Evolutionary conservation across 2,329 filamentous ascomycete species (phyloP).

Genomic region (Monilinia vaccinii-corymbosi): DNA sequence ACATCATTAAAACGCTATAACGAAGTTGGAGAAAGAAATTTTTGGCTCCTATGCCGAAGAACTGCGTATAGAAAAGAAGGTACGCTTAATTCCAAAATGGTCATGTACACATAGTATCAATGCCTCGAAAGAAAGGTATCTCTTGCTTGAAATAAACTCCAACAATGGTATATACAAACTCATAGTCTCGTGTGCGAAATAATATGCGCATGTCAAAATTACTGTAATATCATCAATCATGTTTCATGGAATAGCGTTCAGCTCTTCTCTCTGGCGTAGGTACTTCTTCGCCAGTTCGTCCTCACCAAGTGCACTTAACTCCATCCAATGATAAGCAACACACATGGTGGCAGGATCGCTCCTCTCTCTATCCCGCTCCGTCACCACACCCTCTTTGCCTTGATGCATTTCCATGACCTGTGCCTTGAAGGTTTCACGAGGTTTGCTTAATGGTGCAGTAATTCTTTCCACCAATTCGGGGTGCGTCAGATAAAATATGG

Average conservation of each 20-base stretch:
- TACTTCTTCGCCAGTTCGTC: conserved; percentile 78
- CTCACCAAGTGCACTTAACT: conserved; percentile 74
- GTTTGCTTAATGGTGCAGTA: conserved; percentile 74
- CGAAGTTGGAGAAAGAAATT: not conserved
- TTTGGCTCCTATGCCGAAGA: not conserved
- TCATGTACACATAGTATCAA: not conserved
- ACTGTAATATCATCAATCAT: conserved; percentile 6
- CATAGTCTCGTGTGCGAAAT: conserved; percentile 1
- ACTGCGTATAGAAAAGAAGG: not conserved
- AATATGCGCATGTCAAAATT: not conserved
- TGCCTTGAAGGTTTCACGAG: conserved; percentile 83
- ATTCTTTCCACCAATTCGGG: conserved; percentile 76
- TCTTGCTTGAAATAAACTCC: conserved; percentile 9
- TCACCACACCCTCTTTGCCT: conserved; percentile 31
- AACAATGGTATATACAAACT: conserved; percentile 1
- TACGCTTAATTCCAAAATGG: not conserved
- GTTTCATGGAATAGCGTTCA: conserved; percentile 26
- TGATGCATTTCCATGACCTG: conserved; percentile 67
- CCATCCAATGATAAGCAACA: conserved; percentile 96
- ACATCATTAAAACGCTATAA: not conserved
- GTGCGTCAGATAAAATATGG: conserved; percentile 85
- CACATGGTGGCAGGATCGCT: conserved; percentile 87
- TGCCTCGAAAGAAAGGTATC: conserved; percentile 8
- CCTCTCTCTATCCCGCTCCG: conserved; percentile 49
- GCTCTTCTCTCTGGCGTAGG: conserved; percentile 50